phyloP scores from a whole-genome alignment of 2,329 filamentous ascomycete genomes.

The Sporothrix dimorphospora region DNA sequence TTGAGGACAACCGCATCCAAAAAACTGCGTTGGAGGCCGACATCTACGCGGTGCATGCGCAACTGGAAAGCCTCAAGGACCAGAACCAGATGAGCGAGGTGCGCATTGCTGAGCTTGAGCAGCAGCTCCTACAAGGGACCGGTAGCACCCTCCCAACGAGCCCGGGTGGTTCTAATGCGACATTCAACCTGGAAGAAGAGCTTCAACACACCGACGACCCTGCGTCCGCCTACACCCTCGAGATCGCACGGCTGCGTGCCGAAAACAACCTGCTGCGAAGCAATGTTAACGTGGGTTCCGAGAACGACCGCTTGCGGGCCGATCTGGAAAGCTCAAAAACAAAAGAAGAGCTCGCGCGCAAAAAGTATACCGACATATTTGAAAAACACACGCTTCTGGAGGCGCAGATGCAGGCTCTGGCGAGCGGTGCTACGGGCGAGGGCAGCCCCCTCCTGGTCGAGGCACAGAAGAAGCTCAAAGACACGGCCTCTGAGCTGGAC shows the following conservation, averaged over 20 bases:
- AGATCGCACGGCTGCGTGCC: slow-evolving; percentile 62
- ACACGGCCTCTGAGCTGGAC: slow-evolving; percentile 53
- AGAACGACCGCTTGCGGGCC: slow-evolving; percentile 57
- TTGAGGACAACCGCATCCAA: slow-evolving; percentile 50
- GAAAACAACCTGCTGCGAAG: slow-evolving; percentile 63
- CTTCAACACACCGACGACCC: slow-evolving; percentile 53
- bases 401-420: slow-evolving; percentile 60
- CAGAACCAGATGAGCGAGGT: slow-evolving; percentile 54
- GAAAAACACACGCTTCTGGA: slow-evolving; percentile 62
- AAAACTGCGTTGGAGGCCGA: slow-evolving; percentile 49
- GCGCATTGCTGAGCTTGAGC: slow-evolving; percentile 62
- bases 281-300: slow-evolving; percentile 57
- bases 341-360: slow-evolving; percentile 55
- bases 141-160: slow-evolving; percentile 2
- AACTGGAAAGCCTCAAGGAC: slow-evolving; percentile 45
- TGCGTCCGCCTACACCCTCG: slow-evolving; percentile 50
- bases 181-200: slow-evolving; percentile 62
- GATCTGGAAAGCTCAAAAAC: slow-evolving; percentile 60
- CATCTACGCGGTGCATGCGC: slow-evolving; percentile 48
- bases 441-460: slow-evolving; percentile 54
- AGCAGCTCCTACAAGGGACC: slow-evolving; percentile 54
- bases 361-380: slow-evolving; percentile 59
- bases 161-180: slow-evolving; percentile 31
- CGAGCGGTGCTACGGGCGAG: slow-evolving; percentile 56
- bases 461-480: slow-evolving; percentile 53